Conservation (phyloP, 768 basidiomycete genomes). For the Rhizopogon roseolus region DNA sequence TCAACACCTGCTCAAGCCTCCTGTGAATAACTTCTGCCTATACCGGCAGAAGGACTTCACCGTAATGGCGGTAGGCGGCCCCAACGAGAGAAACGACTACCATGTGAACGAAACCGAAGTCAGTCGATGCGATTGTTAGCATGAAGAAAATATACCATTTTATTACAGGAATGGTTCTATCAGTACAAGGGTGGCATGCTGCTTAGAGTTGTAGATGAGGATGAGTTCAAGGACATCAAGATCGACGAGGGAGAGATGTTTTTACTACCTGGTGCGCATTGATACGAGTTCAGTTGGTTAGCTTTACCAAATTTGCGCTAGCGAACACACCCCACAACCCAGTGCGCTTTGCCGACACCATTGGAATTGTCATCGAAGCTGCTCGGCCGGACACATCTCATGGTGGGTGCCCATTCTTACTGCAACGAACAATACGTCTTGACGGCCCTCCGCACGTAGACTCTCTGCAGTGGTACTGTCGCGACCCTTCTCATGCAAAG, state of each 20-base stretch:
- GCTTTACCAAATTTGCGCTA: slow-evolving; percentile 22
- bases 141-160: neutral
- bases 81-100: slow-evolving; percentile 91
- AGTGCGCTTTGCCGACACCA: slow-evolving; percentile 83
- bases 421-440: neutral
- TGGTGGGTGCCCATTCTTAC: slow-evolving; percentile 42
- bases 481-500: slow-evolving; percentile 47
- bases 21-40: slow-evolving; percentile 88
- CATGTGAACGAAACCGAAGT: slow-evolving; percentile 96
- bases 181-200: slow-evolving; percentile 94
- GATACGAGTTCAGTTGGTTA: neutral
- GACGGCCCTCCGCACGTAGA: slow-evolving; percentile 43
- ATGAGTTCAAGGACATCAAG: slow-evolving; percentile 73
- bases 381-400: slow-evolving; percentile 68
- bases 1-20: slow-evolving; percentile 74
- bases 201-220: slow-evolving; percentile 79
- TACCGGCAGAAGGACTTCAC: slow-evolving; percentile 82
- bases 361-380: slow-evolving; percentile 89
- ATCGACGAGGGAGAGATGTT: slow-evolving; percentile 99
- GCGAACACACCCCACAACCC: slow-evolving; percentile 97
- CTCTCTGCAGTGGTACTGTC: slow-evolving; percentile 91
- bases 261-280: slow-evolving; percentile 71
- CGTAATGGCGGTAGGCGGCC: slow-evolving; percentile 96
- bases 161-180: slow-evolving; percentile 89
- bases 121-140: slow-evolving; percentile 5